phyloP scores from a whole-genome alignment of 345 rosid species.

The Melaleuca alternifolia region DNA sequence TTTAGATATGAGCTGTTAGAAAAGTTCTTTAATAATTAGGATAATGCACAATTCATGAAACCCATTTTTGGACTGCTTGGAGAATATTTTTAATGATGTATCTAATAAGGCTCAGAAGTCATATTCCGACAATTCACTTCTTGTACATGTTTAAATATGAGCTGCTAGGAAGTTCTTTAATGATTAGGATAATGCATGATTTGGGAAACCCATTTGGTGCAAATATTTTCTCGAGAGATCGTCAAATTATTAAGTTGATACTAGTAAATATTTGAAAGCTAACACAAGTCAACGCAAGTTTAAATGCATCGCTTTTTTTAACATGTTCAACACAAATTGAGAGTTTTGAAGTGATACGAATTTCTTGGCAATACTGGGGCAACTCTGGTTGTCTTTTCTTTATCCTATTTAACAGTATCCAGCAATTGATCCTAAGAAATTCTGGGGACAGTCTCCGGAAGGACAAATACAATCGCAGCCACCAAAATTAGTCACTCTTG shows the following conservation, averaged over 20 bases:
- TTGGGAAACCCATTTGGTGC: not conserved
- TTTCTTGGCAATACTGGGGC: not conserved
- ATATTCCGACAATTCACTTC: too few species aligned
- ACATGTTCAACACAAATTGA: not conserved
- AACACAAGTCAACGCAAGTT: not conserved
- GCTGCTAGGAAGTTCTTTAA: not conserved
- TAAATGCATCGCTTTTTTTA: not conserved
- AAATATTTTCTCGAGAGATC: not conserved
- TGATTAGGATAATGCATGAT: not conserved
- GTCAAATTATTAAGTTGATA: not conserved
- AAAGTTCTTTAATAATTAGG: not conserved
- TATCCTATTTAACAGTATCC: not conserved
- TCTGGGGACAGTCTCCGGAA: not conserved
- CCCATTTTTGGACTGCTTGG: slow-evolving; percentile 37
- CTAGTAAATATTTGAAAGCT: not conserved
- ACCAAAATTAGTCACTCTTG: not conserved
- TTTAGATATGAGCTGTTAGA: not conserved
- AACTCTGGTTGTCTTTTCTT: not conserved
- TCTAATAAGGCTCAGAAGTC: slow-evolving; percentile 12
- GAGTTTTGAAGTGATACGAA: not conserved
- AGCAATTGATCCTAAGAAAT: not conserved
- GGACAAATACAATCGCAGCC: not conserved
- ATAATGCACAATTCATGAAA: not conserved
- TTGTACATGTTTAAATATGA: not conserved
- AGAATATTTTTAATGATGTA: slow-evolving; percentile 24